Evolutionary conservation across 2,329 filamentous ascomycete genomes (phyloP).

Genomic region (Pseudocercospora musae): DNA sequence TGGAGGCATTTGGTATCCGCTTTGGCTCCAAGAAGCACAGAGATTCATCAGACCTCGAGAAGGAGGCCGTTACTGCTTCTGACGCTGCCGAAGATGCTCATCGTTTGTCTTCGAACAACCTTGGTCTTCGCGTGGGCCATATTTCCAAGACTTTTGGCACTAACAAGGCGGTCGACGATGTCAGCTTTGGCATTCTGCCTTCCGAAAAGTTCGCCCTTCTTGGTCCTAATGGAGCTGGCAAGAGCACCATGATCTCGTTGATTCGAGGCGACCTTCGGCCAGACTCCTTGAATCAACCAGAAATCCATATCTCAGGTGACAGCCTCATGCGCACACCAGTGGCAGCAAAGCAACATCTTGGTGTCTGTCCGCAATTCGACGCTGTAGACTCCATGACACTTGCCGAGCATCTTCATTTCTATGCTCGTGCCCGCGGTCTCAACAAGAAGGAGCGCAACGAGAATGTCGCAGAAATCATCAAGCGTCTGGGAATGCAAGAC

Average conservation of each 20-base stretch:
- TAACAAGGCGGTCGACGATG: slow-evolving; percentile 74
- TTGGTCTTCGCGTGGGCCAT: slow-evolving; percentile 71
- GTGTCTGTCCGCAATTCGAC: slow-evolving; percentile 73
- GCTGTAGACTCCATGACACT: slow-evolving; percentile 83
- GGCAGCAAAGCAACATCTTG: slow-evolving; percentile 68
- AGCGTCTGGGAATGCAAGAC: slow-evolving; percentile 68
- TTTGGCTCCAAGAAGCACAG: background rate
- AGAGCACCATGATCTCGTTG: slow-evolving; percentile 80
- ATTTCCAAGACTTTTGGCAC: slow-evolving; percentile 73
- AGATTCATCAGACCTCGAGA: slow-evolving; percentile 31
- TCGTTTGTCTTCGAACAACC: slow-evolving; percentile 48
- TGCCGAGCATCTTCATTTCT: slow-evolving; percentile 77
- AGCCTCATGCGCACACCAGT: slow-evolving; percentile 69
- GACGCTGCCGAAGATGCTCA: slow-evolving; percentile 17
- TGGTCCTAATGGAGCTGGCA: slow-evolving; percentile 85
- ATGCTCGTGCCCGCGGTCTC: slow-evolving; percentile 76
- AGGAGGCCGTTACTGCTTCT: slow-evolving; percentile 10
- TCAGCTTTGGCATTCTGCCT: slow-evolving; percentile 73
- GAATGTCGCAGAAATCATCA: slow-evolving; percentile 70
- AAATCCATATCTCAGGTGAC: slow-evolving; percentile 72
- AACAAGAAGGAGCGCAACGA: slow-evolving; percentile 57
- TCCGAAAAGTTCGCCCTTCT: slow-evolving; percentile 83
- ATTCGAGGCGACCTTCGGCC: slow-evolving; percentile 80
- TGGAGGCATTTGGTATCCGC: slow-evolving; percentile 18
- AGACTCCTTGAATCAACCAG: slow-evolving; percentile 59